Conservation (phyloP, 2,329 filamentous ascomycete genomes). For the Calonectria pteridis region DNA sequence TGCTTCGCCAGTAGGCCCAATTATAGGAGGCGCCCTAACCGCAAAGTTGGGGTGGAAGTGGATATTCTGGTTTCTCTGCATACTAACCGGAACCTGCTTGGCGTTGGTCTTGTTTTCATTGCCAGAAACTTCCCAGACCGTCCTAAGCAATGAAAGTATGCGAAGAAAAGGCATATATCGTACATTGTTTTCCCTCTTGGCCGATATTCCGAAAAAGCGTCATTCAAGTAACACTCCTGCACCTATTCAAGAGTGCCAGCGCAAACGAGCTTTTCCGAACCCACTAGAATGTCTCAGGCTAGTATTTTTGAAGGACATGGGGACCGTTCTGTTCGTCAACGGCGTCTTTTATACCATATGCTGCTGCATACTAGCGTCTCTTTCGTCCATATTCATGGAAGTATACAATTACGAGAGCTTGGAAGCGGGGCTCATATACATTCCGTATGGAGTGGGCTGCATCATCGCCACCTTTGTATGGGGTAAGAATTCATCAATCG, state of each 20-base stretch:
- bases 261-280: background rate
- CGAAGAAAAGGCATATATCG: background rate
- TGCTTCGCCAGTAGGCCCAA: background rate
- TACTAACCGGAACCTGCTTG: background rate
- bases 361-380: background rate
- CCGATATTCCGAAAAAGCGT: background rate
- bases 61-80: conserved; percentile 8
- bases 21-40: background rate
- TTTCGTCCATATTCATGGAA: background rate
- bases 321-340: background rate
- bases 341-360: background rate
- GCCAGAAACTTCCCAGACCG: background rate
- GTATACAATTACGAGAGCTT: background rate
- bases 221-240: background rate
- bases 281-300: background rate
- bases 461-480: background rate
- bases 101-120: background rate
- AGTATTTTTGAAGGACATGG: background rate
- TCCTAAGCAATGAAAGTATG: background rate
- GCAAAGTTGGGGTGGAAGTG: background rate
- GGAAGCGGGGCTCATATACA: background rate
- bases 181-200: background rate
- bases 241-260: background rate
- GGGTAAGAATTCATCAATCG: background rate
- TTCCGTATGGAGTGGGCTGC: background rate